A percentile compares a stretch with the other conserved stretches of the same genome.
Evolutionary conservation across 1,284 basidiomycete genomes (phyloP).

Genomic region (Paramarasmius palmivorus): DNA sequence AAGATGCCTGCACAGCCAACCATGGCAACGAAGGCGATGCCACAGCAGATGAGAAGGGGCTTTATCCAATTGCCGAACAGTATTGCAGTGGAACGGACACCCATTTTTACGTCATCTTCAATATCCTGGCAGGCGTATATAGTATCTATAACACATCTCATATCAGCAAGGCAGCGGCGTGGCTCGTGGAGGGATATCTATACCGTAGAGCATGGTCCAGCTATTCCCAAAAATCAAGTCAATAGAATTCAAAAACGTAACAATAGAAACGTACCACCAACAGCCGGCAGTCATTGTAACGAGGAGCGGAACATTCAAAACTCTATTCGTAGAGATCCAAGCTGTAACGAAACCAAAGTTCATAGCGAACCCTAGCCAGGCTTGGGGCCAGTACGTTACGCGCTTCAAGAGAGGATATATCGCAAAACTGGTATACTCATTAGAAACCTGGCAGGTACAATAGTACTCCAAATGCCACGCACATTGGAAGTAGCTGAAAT

Average conservation of each 20-base stretch:
- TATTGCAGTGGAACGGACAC: constrained; percentile 56
- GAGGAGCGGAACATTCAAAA: constrained; percentile 37
- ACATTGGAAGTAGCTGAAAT: constrained; percentile 51
- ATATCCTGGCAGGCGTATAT: constrained; percentile 64
- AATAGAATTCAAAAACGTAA: constrained; percentile 5
- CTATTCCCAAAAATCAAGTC: constrained; percentile 30
- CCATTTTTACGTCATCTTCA: constrained; percentile 49
- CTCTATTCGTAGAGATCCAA: constrained; percentile 44
- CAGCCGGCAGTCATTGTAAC: constrained; percentile 37
- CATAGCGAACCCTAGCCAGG: constrained; percentile 66
- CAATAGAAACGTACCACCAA: constrained; percentile 41
- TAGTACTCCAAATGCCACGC: constrained; percentile 17
- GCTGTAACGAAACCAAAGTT: constrained; percentile 51
- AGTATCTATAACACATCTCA: constrained; percentile 36
- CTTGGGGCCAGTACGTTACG: constrained; percentile 78
- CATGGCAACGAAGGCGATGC: constrained; percentile 46
- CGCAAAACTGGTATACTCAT: constrained; percentile 30
- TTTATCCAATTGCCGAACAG: constrained; percentile 57
- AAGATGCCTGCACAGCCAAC: constrained; percentile 49
- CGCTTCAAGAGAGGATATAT: constrained; percentile 56
- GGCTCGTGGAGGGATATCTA: constrained; percentile 3
- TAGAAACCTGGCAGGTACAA: not conserved
- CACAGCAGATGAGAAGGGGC: constrained; percentile 54
- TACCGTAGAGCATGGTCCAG: constrained; percentile 72
- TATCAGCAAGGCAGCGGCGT: not conserved